These are phyloP conservation scores for Triangularia setosa DNA, from an alignment of 2,329 filamentous ascomycete species.

Conservation along the genomic window DNA sequence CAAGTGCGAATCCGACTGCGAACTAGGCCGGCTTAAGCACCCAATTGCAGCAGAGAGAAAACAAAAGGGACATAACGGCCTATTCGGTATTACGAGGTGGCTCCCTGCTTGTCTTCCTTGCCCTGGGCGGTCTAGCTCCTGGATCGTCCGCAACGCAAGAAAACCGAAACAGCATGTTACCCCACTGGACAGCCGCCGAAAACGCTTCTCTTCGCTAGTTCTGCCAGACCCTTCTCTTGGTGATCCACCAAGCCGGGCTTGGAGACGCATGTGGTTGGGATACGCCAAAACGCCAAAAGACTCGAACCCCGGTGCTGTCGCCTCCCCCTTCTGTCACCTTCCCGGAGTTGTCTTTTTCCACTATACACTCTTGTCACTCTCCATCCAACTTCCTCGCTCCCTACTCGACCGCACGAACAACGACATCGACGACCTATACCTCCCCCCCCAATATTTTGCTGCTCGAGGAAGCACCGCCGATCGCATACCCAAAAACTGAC, in stretches of 20 bases:
- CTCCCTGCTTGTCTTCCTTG: slow-evolving; percentile 9
- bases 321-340: neutral
- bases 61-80: slow-evolving; percentile 1
- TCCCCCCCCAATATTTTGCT: neutral
- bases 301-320: neutral
- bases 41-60: slow-evolving; percentile 6
- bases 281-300: slow-evolving; percentile 1
- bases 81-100: slow-evolving; percentile 11
- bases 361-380: neutral
- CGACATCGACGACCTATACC: neutral
- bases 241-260: slow-evolving; percentile 9
- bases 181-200: slow-evolving; percentile 22
- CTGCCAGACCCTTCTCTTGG: slow-evolving; percentile 11
- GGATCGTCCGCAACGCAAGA: neutral
- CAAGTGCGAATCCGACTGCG: neutral
- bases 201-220: slow-evolving; percentile 14
- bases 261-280: slow-evolving; percentile 5
- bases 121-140: neutral
- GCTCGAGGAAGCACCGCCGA: neutral
- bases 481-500: neutral
- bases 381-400: neutral
- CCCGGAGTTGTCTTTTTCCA: neutral
- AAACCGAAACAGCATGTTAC: slow-evolving; percentile 13
- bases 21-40: neutral
- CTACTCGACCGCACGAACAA: neutral